Base-by-base conservation (phyloP, 1,284 basidiomycete species). In the Singerocomus inundabilis region DNA sequence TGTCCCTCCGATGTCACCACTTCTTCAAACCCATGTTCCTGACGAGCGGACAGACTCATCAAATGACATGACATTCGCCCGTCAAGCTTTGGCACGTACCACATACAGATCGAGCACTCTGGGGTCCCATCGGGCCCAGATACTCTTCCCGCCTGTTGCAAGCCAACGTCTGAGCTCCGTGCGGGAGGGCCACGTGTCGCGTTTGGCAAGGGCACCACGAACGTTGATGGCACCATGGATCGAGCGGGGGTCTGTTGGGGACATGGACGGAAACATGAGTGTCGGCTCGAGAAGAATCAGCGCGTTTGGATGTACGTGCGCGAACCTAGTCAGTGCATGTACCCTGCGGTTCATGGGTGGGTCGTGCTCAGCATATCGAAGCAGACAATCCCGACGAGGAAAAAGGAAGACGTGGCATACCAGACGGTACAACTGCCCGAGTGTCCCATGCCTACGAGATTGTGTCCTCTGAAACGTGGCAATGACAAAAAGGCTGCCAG, bases 281-380 rank as follows among this genome's bases (percentile, higher is more conserved):
- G 66, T 69, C 5, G 66, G 66, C 44, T 66, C 64, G 41, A 68
- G 24, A n/a, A 66, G 45, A 33, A 66, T 52, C 9, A 66, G 43
- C 1, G 60, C 60, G 11, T 44, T 49, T 3, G 48, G 64, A 25
- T 46, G 48, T n/a, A 18, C 33, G 8, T 46, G 51, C 1, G 51
- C 11, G 15, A 66, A 55, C 38, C 49, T 55, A 31, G 63, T 55
- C 21, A 66, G 36, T 10, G 55, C 52, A 7, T 61, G 44, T 11
- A 66, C n/a, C 66, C 61, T 63, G 31, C 3, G 16, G 16, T 39
- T 6, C 9, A 45, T 32, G n/a, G n/a, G 12, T 12, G 13, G 24
- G n/a, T 21, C 12, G 13, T 18, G 21, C 15, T 44, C 35, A 28
- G 24, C 11, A 13, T 25, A 30, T 10, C n/a, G 12, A 5, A 13